These are phyloP conservation scores for Colletotrichum viniferum DNA, from an alignment of 2,329 filamentous ascomycete genomes.

Conservation along the genomic window DNA sequence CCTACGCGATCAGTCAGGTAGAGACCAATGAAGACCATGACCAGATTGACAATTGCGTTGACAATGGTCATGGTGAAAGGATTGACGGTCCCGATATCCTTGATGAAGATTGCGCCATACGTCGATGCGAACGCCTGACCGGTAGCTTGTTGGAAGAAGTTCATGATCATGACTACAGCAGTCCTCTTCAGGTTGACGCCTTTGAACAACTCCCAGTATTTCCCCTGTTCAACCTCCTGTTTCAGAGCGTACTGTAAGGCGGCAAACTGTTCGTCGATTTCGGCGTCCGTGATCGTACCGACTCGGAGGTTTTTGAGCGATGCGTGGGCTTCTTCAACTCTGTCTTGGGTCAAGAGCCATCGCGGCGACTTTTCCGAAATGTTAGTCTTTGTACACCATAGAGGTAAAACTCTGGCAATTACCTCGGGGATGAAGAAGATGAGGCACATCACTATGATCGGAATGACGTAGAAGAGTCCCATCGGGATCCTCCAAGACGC, in stretches of 20 bases:
- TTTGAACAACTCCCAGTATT: slow-evolving; percentile 29
- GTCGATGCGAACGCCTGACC: slow-evolving; percentile 24
- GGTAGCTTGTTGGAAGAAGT: slow-evolving; percentile 25
- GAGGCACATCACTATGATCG: slow-evolving; percentile 29
- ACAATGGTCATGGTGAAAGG: slow-evolving; percentile 30
- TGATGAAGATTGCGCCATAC: slow-evolving; percentile 30
- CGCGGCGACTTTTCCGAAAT: slow-evolving; percentile 24
- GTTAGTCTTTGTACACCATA: background rate
- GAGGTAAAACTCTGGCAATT: background rate
- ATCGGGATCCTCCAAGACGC: slow-evolving; percentile 37
- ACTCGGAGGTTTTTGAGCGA: slow-evolving; percentile 28
- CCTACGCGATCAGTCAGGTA: slow-evolving; percentile 13
- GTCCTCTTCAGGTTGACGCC: slow-evolving; percentile 30
- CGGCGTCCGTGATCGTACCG: slow-evolving; percentile 25
- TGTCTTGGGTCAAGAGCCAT: slow-evolving; percentile 32
- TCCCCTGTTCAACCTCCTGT: slow-evolving; percentile 9
- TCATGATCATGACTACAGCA: slow-evolving; percentile 25
- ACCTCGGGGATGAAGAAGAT: slow-evolving; percentile 34
- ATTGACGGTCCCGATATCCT: slow-evolving; percentile 31
- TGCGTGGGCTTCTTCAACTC: slow-evolving; percentile 31
- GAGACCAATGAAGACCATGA: background rate
- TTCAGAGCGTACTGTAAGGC: slow-evolving; percentile 1
- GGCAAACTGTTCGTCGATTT: slow-evolving; percentile 27
- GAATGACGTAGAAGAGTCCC: slow-evolving; percentile 37
- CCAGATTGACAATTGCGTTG: slow-evolving; percentile 1